Conservation (phyloP, 1,284 basidiomycete genomes). For the Ganoderma lingzhi region DNA sequence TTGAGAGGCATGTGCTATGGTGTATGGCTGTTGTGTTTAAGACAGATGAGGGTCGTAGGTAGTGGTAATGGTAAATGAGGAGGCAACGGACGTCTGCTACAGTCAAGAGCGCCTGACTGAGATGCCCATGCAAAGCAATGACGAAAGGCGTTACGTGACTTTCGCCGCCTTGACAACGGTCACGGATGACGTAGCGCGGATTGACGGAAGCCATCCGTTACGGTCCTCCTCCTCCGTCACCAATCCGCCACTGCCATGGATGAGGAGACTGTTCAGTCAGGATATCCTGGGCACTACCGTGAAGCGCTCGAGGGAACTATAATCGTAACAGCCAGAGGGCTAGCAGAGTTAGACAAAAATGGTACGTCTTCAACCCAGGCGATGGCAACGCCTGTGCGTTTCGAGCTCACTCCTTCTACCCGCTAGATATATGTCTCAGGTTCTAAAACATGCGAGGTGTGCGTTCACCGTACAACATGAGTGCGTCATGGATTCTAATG, state of each 20-base stretch:
- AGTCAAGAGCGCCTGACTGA: neutral
- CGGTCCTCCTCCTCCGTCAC: no score
- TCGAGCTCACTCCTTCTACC: neutral
- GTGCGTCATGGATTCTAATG: neutral
- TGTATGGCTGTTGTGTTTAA: no score
- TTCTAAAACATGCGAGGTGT: neutral
- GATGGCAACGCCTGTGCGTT: neutral
- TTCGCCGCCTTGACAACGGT: neutral
- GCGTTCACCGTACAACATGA: neutral
- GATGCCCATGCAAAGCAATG: neutral
- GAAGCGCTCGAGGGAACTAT: neutral
- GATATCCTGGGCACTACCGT: neutral
- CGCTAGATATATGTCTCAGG: neutral
- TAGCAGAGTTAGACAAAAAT: neutral
- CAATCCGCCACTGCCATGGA: no score
- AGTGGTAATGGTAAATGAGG: no score
- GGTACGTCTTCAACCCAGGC: neutral
- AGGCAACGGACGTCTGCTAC: no score
- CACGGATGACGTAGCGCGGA: neutral
- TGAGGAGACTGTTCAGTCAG: no score
- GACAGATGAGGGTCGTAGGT: no score
- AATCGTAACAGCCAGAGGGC: neutral
- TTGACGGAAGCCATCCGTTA: no score
- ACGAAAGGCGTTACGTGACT: neutral
- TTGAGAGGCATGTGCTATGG: no score